These are phyloP conservation scores for Piloderma croceum DNA, from an alignment of 768 basidiomycete genomes.

Conservation along the genomic window DNA sequence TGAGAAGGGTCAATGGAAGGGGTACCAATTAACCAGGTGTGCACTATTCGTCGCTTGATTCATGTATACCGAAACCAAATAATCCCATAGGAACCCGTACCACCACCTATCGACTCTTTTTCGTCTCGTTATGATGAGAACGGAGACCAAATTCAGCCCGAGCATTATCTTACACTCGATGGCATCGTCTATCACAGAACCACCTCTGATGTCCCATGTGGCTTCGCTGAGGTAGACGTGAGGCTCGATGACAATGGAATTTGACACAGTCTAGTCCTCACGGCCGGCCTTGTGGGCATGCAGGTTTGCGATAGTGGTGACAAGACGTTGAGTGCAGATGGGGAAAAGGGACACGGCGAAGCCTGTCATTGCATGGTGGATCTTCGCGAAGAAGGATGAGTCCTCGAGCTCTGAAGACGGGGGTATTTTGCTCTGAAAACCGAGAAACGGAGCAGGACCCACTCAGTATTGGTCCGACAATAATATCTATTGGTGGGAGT, in stretches of 20 bases:
- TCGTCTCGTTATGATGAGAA: not conserved
- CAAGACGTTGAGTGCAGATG: slow-evolving; percentile 1
- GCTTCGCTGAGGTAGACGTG: slow-evolving; percentile 25
- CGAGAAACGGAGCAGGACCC: no score
- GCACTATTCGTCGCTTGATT: slow-evolving; percentile 1
- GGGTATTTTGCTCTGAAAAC: no score
- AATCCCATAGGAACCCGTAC: slow-evolving; percentile 7
- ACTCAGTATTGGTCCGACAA: no score
- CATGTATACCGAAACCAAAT: not conserved
- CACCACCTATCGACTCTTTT: not conserved
- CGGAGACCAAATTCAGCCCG: slow-evolving; percentile 1
- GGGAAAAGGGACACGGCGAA: slow-evolving; percentile 5
- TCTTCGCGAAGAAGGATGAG: no score
- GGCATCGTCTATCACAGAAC: not conserved
- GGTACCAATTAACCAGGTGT: slow-evolving; percentile 5
- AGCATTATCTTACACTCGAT: not conserved
- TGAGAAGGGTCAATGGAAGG: slow-evolving; percentile 11
- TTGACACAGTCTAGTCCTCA: no score
- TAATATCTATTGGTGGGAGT: no score
- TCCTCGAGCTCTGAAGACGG: no score
- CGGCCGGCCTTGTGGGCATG: slow-evolving; percentile 27
- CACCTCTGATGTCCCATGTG: slow-evolving; percentile 25
- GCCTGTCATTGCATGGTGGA: slow-evolving; percentile 9
- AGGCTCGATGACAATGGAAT: slow-evolving; percentile 22
- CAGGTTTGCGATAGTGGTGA: slow-evolving; percentile 16